A percentile compares a stretch with the other conserved stretches of the same genome.
These are phyloP conservation scores for Epithemia pelagica DNA, from an alignment of 108 stramenopile genomes.

Conservation along the genomic window DNA sequence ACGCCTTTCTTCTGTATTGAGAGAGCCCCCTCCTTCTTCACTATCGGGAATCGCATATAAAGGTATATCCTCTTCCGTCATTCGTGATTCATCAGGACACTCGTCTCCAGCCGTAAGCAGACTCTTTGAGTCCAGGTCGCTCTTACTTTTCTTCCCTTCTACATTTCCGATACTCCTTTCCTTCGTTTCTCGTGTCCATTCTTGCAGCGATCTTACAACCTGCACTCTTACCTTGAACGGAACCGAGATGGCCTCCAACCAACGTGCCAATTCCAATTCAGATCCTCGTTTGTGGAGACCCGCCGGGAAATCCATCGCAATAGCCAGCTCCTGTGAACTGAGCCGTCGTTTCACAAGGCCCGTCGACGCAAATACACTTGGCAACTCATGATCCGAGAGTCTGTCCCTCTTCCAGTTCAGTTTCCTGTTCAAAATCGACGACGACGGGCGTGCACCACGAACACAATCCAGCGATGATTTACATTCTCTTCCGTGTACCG, in stretches of 20 bases:
- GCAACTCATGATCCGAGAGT: neutral
- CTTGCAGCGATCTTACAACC: neutral
- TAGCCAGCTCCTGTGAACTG: neutral
- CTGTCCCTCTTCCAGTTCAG: neutral
- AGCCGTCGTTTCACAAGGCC: neutral
- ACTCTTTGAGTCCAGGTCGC: neutral
- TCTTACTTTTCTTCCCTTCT: neutral
- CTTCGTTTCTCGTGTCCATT: neutral
- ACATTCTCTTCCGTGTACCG: too few species aligned
- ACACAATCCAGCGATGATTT: too few species aligned
- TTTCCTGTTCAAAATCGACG: neutral
- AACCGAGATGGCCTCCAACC: neutral
- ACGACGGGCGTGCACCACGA: too few species aligned
- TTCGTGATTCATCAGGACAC: too few species aligned
- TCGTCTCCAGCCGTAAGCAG: neutral
- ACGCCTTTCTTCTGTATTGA: neutral
- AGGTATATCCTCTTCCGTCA: too few species aligned
- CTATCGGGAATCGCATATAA: neutral
- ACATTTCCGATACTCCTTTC: neutral
- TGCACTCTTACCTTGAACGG: neutral
- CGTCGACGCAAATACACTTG: neutral
- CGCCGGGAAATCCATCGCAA: neutral
- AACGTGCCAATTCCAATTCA: neutral
- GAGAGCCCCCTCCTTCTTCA: neutral
- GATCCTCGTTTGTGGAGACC: neutral